Evolutionary conservation across 352 stramenopile genomes (phyloP).

Genomic region (Plasmopara halstedii): DNA sequence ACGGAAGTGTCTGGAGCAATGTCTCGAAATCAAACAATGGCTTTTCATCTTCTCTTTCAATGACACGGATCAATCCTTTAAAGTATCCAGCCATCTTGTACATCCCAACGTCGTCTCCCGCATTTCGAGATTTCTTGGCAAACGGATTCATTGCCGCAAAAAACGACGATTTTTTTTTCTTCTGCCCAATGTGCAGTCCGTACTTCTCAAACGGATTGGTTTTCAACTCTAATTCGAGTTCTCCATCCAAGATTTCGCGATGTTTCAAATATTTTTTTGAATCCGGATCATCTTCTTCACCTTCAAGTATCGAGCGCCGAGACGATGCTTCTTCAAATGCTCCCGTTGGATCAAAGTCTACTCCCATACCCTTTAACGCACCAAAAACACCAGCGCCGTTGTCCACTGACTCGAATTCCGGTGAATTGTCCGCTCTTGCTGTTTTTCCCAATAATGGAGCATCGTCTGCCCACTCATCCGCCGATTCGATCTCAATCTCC

Average conservation of each 20-base stretch:
- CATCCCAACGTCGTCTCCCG: constrained; percentile 34
- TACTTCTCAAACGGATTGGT: constrained; percentile 88
- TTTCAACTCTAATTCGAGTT: constrained; percentile 69
- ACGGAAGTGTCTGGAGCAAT: constrained; percentile 61
- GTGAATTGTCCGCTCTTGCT: constrained; percentile 14
- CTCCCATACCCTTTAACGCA: constrained; percentile 77
- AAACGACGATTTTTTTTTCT: constrained; percentile 61
- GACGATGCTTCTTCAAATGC: constrained; percentile 52
- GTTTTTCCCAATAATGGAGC: constrained; percentile 35
- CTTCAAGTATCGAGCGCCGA: constrained; percentile 36
- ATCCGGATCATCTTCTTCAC: constrained; percentile 57
- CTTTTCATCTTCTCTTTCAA: constrained; percentile 75
- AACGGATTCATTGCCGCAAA: constrained; percentile 61
- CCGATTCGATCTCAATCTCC: constrained; percentile 60
- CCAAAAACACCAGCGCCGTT: constrained; percentile 82
- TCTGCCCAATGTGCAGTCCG: constrained; percentile 70
- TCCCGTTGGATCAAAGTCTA: constrained; percentile 61
- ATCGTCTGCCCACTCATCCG: constrained; percentile 47
- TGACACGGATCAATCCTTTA: constrained; percentile 88
- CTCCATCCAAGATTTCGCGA: constrained; percentile 50
- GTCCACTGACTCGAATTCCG: constrained; percentile 40
- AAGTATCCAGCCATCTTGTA: constrained; percentile 85
- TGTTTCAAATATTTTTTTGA: constrained; percentile 75
- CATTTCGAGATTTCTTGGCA: constrained; percentile 45
- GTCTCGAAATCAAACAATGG: constrained; percentile 62